Percentiles rank a stretch among this genome's conserved stretches.
Evolutionary conservation across 1,284 basidiomycete genomes (phyloP).

Genomic region (Cutaneotrichosporon cavernicola): DNA sequence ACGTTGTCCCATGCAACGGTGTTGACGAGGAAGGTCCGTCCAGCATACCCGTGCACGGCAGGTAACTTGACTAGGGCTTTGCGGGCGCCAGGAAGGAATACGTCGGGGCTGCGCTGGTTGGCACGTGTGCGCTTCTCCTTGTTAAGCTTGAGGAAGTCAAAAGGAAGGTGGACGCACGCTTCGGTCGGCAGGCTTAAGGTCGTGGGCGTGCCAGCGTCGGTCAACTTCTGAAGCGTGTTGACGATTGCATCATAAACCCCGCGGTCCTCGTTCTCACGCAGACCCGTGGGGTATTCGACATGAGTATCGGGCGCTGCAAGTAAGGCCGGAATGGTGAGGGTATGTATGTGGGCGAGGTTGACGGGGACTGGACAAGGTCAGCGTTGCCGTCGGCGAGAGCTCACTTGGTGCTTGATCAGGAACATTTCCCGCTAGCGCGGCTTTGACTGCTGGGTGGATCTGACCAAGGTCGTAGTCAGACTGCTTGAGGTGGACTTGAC

Average conservation of each 20-base stretch:
- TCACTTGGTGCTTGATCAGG: background rate
- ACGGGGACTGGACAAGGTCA: background rate
- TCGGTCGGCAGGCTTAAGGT: conserved; percentile 9
- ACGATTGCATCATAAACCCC: conserved; percentile 11
- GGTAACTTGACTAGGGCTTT: conserved; percentile 17
- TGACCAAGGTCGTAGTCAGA: conserved; percentile 20
- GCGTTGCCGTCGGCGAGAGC: background rate
- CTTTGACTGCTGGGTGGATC: conserved; percentile 9
- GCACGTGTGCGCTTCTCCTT: background rate
- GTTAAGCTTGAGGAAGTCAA: background rate
- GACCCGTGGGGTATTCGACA: conserved; percentile 12
- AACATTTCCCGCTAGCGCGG: background rate
- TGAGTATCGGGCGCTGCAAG: conserved; percentile 20
- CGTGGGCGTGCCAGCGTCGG: conserved; percentile 12
- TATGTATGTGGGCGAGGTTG: conserved; percentile 37
- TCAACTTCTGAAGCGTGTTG: background rate
- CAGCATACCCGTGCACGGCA: conserved; percentile 4
- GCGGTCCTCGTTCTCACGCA: conserved; percentile 11
- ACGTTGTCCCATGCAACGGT: conserved; percentile 36
- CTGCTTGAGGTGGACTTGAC: conserved; percentile 2
- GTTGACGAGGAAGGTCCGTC: conserved; percentile 28
- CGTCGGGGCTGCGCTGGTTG: conserved; percentile 1
- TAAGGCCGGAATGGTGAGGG: conserved; percentile 34
- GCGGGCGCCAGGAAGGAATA: conserved; percentile 17
- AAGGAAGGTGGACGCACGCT: conserved; percentile 11